A percentile compares a stretch with the other conserved stretches of the same genome.
These are phyloP conservation scores for Rauvolfia tetraphylla DNA, from an alignment of 257 asterid genomes.

Conservation along the genomic window DNA sequence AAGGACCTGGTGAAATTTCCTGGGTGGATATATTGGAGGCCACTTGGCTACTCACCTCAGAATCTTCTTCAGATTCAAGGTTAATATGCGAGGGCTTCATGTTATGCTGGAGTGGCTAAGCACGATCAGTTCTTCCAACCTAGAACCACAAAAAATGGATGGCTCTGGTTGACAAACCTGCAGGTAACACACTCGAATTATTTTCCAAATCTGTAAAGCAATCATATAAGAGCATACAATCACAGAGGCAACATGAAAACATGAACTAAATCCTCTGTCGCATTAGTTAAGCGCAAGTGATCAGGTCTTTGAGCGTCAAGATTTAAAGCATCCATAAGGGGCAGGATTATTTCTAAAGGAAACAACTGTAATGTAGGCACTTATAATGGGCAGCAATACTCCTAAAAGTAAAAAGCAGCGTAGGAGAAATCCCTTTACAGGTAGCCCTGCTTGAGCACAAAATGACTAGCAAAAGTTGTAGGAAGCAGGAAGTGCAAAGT, in stretches of 20 bases:
- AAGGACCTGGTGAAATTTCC: slow-evolving; percentile 38
- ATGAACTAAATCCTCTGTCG: neutral
- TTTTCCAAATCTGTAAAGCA: neutral
- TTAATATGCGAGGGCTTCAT: slow-evolving; percentile 52
- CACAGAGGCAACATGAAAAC: neutral
- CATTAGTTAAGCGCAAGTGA: neutral
- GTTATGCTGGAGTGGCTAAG: slow-evolving; percentile 1
- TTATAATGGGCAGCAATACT: neutral
- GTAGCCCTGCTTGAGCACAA: neutral
- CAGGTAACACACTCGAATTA: neutral
- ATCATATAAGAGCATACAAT: neutral
- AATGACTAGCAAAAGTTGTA: neutral
- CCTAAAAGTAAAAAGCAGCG: neutral
- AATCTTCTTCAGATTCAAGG: slow-evolving; percentile 74
- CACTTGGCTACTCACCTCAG: slow-evolving; percentile 67
- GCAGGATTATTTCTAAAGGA: neutral
- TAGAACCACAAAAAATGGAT: neutral
- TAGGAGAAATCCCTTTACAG: neutral
- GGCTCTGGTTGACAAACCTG: slow-evolving; percentile 4
- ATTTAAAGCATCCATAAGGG: too few species aligned
- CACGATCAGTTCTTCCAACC: neutral
- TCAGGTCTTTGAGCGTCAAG: neutral
- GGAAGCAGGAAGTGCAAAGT: neutral
- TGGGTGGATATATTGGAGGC: slow-evolving; percentile 54
- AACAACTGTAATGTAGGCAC: neutral